These are phyloP conservation scores for Pezicula carpinea DNA, from an alignment of 2,329 filamentous ascomycete genomes.

Conservation along the genomic window DNA sequence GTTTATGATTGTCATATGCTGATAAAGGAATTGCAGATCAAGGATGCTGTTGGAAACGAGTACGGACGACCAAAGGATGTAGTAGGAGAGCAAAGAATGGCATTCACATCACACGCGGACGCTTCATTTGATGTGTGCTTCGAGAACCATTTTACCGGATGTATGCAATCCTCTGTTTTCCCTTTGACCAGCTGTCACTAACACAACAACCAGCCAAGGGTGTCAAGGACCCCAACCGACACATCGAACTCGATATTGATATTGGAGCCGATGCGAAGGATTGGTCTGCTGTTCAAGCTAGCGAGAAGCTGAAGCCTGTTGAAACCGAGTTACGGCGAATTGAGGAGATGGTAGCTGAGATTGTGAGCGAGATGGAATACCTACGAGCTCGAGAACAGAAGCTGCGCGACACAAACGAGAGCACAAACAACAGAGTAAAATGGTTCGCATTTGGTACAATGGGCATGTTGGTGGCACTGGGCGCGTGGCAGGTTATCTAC, in stretches of 20 bases:
- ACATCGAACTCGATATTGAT: conserved; percentile 45
- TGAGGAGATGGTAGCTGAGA: conserved; percentile 83
- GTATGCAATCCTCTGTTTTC: conserved; percentile 45
- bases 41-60: conserved; percentile 92
- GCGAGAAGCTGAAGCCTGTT: conserved; percentile 95
- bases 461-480: conserved; percentile 81
- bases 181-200: conserved; percentile 1
- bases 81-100: conserved; percentile 74
- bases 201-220: conserved; percentile 12
- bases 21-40: conserved; percentile 58
- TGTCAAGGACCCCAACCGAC: conserved; percentile 47
- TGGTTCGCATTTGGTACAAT: conserved; percentile 97
- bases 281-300: conserved; percentile 93
- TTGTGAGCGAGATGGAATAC: conserved; percentile 96
- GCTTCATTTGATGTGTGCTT: conserved; percentile 96
- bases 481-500: conserved; percentile 97
- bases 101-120: conserved; percentile 89
- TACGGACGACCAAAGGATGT: conserved; percentile 90
- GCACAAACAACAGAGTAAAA: conserved; percentile 97
- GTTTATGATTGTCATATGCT: conserved; percentile 5
- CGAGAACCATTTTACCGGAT: conserved; percentile 70
- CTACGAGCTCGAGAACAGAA: conserved; percentile 86
- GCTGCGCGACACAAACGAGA: conserved; percentile 97
- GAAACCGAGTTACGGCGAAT: conserved; percentile 91
- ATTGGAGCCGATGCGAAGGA: conserved; percentile 66